Evolutionary conservation across 768 basidiomycete genomes (phyloP), one percentile per base, ranked within the genome.

Genomic region (Mycena amicta): DNA sequence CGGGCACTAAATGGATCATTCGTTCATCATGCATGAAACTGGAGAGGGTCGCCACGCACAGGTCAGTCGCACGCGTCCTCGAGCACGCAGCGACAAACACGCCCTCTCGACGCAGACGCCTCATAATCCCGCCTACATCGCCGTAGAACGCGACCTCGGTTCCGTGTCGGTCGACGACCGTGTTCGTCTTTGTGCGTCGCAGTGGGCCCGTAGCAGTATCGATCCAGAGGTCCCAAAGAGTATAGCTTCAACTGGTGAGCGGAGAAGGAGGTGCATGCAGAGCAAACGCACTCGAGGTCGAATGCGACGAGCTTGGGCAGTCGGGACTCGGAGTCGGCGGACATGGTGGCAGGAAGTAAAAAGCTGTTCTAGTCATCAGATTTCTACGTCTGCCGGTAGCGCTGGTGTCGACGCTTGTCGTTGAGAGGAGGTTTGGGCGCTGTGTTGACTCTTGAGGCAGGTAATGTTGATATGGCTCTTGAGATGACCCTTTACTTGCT

Each of bases 141-240:
- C 75, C 72, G 71, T 91, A 96, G 71, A 96, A 92, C 2, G 78
- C 76, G 40, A 95, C 83, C 27, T 26, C 37, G n/a, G 28, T 40
- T 13, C 57, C 73, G 23, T 53, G 80, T 80, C 70, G 77, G 66
- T 88, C 86, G 8, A 80, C 71, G 1, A 88, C 79, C 58, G 84
- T 83, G 12, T 78, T 33, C 0, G 72, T 67, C 28, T 82, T 69
- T 15, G 72, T 76, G 45, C 80, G 76, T 55, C 72, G 79, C 52
- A 90, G 71, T 5, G 88, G 85, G 29, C 85, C 83, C 41, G 79
- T 74, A 52, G 90, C 79, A 18, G 86, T 86, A 70, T 95, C 93
- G 52, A 94, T 88, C 92, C 92, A 93, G 15, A 93, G 76, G 56
- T 88, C 83, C 92, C 92, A 94, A 4, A 94, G 76, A 0, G 93